A percentile compares a stretch with the other conserved stretches of the same genome.
These are phyloP conservation scores for Neospermospora avenae DNA, from an alignment of 2,329 filamentous ascomycete genomes.

Conservation along the genomic window DNA sequence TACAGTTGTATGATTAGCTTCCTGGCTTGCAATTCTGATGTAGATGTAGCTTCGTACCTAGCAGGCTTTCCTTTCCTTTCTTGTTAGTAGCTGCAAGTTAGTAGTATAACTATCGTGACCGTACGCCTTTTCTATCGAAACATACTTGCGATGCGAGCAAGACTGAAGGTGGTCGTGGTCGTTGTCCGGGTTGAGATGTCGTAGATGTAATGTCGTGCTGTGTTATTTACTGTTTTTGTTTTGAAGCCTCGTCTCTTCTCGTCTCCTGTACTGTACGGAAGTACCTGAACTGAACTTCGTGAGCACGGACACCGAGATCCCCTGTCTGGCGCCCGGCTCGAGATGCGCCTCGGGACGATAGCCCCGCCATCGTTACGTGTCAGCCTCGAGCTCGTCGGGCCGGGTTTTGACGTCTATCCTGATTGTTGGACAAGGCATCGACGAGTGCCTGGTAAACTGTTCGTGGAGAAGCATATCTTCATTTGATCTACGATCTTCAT, in stretches of 20 bases:
- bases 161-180: slow-evolving; percentile 1
- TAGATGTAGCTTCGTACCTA: slow-evolving; percentile 10
- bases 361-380: slow-evolving; percentile 7
- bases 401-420: not conserved
- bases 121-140: slow-evolving; percentile 16
- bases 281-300: too few species aligned
- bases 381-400: slow-evolving; percentile 15
- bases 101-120: slow-evolving; percentile 21
- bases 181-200: not conserved
- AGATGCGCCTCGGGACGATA: not conserved
- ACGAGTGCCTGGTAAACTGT: not conserved
- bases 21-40: slow-evolving; percentile 21
- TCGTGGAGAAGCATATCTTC: not conserved
- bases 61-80: not conserved
- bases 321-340: not conserved
- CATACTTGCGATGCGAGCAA: slow-evolving; percentile 19
- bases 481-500: not conserved
- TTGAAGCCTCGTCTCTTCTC: slow-evolving; percentile 7
- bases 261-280: not conserved
- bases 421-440: not conserved
- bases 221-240: slow-evolving; percentile 15
- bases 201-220: not conserved
- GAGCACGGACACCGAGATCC: not conserved
- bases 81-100: slow-evolving; percentile 27
- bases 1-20: not conserved